Percentiles rank a stretch among this genome's conserved stretches.
These are phyloP conservation scores for Collybiopsis luxurians DNA, from an alignment of 768 basidiomycete genomes.

Conservation along the genomic window DNA sequence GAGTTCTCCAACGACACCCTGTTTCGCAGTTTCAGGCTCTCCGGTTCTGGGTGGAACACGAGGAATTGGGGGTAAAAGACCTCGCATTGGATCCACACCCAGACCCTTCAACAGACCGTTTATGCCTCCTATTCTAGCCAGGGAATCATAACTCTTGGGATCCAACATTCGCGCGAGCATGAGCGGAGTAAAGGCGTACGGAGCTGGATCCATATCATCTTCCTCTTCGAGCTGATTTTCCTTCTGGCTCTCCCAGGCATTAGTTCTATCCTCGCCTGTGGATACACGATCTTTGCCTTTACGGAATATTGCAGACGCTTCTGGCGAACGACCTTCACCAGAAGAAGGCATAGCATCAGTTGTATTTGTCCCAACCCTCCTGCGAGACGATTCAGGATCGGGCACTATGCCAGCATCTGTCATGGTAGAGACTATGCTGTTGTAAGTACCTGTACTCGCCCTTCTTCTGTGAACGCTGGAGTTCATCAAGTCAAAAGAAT, in stretches of 20 bases:
- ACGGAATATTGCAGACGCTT: constrained; percentile 12
- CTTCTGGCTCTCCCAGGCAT: constrained; percentile 16
- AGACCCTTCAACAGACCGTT: constrained; percentile 66
- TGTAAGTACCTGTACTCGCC: constrained; percentile 51
- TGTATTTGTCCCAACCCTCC: constrained; percentile 34
- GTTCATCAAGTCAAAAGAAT: constrained; percentile 49
- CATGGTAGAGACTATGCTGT: constrained; percentile 33
- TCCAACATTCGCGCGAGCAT: constrained; percentile 85
- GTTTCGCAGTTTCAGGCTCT: neutral
- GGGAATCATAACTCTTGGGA: constrained; percentile 72
- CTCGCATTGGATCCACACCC: constrained; percentile 58
- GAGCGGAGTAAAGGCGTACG: constrained; percentile 73
- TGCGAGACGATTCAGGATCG: constrained; percentile 32
- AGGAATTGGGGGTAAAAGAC: constrained; percentile 25
- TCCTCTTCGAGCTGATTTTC: constrained; percentile 23
- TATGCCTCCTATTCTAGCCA: constrained; percentile 71
- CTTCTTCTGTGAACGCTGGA: constrained; percentile 49
- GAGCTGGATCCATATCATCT: constrained; percentile 57
- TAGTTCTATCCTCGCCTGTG: constrained; percentile 7
- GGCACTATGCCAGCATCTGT: constrained; percentile 41
- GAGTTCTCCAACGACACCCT: constrained; percentile 16
- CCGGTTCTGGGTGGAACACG: neutral
- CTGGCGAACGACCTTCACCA: constrained; percentile 17
- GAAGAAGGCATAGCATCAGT: constrained; percentile 33
- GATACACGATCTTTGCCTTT: constrained; percentile 9